A percentile compares a stretch with the other conserved stretches of the same genome.
Conservation (phyloP, 2,329 filamentous ascomycete species). For the Aspergillus novofumigatus region DNA sequence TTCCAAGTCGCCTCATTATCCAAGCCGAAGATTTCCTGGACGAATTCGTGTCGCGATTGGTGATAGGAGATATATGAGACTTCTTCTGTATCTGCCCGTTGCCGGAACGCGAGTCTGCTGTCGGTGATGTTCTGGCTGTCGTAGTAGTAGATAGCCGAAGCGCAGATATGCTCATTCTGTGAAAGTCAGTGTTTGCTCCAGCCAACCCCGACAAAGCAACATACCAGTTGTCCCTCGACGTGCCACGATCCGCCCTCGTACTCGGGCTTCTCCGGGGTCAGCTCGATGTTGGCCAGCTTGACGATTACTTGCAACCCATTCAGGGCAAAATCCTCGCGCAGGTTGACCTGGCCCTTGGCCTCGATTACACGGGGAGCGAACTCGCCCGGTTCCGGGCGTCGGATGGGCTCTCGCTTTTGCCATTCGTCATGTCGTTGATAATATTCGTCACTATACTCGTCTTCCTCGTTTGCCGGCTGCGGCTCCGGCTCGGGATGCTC, state of each 20-base stretch:
- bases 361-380: not conserved
- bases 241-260: conserved; percentile 46
- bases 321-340: conserved; percentile 27
- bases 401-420: not conserved
- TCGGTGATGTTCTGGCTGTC: conserved; percentile 59
- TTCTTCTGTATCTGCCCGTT: conserved; percentile 13
- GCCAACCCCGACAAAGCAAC: not conserved
- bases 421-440: not conserved
- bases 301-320: conserved; percentile 48
- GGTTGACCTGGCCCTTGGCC: conserved; percentile 5
- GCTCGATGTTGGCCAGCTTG: conserved; percentile 59
- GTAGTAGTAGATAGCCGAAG: conserved; percentile 63
- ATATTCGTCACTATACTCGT: not conserved
- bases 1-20: conserved; percentile 5
- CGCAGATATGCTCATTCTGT: conserved; percentile 60
- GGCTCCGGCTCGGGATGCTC: conserved; percentile 3
- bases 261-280: conserved; percentile 54
- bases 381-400: conserved; percentile 14
- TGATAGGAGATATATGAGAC: not conserved
- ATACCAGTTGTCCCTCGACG: conserved; percentile 43
- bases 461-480: not conserved
- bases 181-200: not conserved
- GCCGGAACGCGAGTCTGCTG: conserved; percentile 50
- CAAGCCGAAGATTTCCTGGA: conserved; percentile 17
- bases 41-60: conserved; percentile 4